Base-by-base conservation (phyloP, 1,284 basidiomycete genomes). In the Abortiporus biennis region DNA sequence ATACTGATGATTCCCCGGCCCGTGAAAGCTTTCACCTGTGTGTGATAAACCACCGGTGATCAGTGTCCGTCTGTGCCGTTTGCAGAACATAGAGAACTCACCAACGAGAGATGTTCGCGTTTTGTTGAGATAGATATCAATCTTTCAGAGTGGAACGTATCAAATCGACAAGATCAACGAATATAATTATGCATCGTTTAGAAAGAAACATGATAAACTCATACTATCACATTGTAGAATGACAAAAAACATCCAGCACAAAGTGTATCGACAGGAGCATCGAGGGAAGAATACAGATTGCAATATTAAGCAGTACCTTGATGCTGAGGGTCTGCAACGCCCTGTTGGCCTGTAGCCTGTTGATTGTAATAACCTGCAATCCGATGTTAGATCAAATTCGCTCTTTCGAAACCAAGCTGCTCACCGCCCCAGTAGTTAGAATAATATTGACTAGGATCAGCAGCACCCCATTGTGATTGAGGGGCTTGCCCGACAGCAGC, bases 361-460 rank as follows among this genome's bases (percentile, higher is more conserved):
- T 87, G 85, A 40, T 77, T 76, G 53, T 89, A 89, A 57, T 89
- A 89, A 49, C 85, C 85, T 88, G 42, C 1, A 27, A 25, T 45
- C 36, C 3, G 17, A 21, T 13, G 25, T 47, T 36, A 47, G 27
- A 38, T 19, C 25, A 33, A 2, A n/a, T 6, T 31, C 20, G 48
- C 34, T 27, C 39, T 36, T 17, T 31, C 20, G 36, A 19, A 15
- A 21, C 29, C 44, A 36, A 3, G 48, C 13, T 6, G 66, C 82
- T 59, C 45, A 86, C 84, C 84, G 58, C 86, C 82, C 86, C 86
- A 89, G 58, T 88, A 89, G 57, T 85, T 83, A 41, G 77, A 77
- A 62, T 89, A 88, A 62, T 88, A 88, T 44, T 76, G 75, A 55
- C 67, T 82, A 41, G 85, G 80, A 57, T 88, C 85, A 19, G 55